A percentile compares a stretch with the other conserved stretches of the same genome.
phyloP scores from a whole-genome alignment of 1,284 basidiomycete genomes.

The Heterobasidion occidentale region DNA sequence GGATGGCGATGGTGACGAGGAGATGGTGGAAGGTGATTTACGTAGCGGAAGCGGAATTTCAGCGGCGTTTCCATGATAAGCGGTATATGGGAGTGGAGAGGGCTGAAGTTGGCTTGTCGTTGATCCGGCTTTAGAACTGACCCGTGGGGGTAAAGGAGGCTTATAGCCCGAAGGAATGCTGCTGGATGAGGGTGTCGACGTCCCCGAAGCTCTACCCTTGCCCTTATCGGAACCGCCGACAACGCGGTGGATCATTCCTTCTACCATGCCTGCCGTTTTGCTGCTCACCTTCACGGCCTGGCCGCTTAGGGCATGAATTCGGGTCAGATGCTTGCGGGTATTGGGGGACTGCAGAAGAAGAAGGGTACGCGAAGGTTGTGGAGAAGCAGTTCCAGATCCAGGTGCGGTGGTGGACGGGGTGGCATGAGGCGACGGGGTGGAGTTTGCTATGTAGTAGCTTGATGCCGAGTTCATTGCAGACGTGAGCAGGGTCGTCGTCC shows the following conservation, averaged over 20 bases:
- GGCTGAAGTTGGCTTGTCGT: background rate
- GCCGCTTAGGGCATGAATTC: constrained; percentile 57
- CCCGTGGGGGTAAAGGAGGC: constrained; percentile 15
- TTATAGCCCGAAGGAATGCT: constrained; percentile 7
- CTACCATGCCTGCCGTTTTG: constrained; percentile 56
- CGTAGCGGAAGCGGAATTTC: constrained; percentile 3
- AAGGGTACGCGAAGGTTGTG: constrained; percentile 41
- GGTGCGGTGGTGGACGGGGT: constrained; percentile 15
- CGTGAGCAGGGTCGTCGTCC: constrained; percentile 56
- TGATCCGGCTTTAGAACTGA: background rate
- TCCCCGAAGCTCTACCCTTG: constrained; percentile 6
- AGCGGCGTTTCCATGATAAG: background rate
- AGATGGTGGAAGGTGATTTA: constrained; percentile 12
- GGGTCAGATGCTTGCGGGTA: constrained; percentile 50
- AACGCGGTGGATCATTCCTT: constrained; percentile 49
- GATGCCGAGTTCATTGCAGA: constrained; percentile 58
- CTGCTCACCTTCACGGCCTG: constrained; percentile 61
- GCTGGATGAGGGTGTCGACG: background rate
- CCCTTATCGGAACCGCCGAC: constrained; percentile 17
- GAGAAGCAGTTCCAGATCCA: constrained; percentile 26
- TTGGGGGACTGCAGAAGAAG: constrained; percentile 53
- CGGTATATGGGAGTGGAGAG: constrained; percentile 6
- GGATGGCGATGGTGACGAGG: background rate
- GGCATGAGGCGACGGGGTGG: constrained; percentile 36
- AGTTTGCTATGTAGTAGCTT: constrained; percentile 53